A percentile compares a stretch with the other conserved stretches of the same genome.
Evolutionary conservation across 2,329 filamentous ascomycete species (phyloP).

Genomic region (Talaromyces marneffei): DNA sequence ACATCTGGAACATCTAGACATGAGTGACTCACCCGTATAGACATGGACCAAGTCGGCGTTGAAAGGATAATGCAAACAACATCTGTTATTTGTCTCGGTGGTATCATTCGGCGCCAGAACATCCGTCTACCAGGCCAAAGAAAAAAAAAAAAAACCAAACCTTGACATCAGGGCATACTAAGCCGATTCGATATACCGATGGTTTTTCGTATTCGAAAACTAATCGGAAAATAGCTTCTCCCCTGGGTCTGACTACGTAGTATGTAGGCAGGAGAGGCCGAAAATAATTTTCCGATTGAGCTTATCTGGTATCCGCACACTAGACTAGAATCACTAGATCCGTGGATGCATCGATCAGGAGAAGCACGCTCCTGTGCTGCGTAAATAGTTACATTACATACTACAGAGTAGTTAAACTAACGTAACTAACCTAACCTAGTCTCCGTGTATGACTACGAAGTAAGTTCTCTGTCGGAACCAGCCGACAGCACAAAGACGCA

Average conservation of each 20-base stretch:
- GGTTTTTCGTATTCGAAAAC: background rate
- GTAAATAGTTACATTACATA: background rate
- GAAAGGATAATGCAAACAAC: background rate
- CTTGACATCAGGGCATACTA: background rate
- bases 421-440: too few relatives aligned
- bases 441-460: too few relatives aligned
- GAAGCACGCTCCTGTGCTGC: background rate
- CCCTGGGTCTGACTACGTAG: too few relatives aligned
- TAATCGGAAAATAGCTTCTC: background rate
- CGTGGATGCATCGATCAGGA: background rate
- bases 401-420: too few relatives aligned
- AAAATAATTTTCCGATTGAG: background rate
- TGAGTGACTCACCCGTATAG: background rate
- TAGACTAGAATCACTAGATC: background rate
- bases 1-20: background rate
- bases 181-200: background rate
- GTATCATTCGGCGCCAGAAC: constrained; percentile 7
- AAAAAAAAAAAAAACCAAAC: too few relatives aligned
- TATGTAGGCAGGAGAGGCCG: too few relatives aligned
- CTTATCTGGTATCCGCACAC: too few relatives aligned
- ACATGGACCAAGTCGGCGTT: background rate
- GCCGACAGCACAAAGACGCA: too few relatives aligned
- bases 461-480: background rate
- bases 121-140: background rate
- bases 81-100: background rate